Evolutionary conservation across 2,329 filamentous ascomycete species (phyloP).

Genomic region (Venturia effusa): DNA sequence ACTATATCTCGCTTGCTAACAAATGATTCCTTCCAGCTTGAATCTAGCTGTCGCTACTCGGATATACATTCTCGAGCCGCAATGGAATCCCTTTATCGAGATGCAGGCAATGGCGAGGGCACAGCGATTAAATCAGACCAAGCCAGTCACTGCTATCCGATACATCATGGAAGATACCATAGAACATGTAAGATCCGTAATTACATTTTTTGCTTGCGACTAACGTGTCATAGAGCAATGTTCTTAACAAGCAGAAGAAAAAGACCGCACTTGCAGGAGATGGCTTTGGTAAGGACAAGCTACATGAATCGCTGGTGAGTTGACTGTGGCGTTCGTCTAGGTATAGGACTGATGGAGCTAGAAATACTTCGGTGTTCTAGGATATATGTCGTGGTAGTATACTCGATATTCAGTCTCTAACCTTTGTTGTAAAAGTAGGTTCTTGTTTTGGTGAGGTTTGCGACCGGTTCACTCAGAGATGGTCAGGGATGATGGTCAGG

Average conservation of each 20-base stretch:
- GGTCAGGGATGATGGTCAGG: too few species aligned
- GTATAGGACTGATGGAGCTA: neutral
- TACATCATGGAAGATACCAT: slow-evolving; percentile 8
- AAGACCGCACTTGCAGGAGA: neutral
- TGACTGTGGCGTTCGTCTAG: neutral
- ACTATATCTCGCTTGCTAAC: neutral
- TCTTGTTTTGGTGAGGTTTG: neutral
- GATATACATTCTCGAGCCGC: slow-evolving; percentile 9
- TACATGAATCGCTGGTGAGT: neutral
- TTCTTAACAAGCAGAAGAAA: neutral
- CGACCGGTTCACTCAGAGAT: too few species aligned
- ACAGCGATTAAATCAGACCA: slow-evolving; percentile 10
- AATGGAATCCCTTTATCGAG: slow-evolving; percentile 12
- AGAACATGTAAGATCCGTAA: slow-evolving; percentile 1
- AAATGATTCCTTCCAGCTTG: neutral
- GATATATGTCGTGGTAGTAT: neutral
- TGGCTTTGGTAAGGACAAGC: neutral
- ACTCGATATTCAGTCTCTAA: too few species aligned
- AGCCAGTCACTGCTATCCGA: slow-evolving; percentile 4
- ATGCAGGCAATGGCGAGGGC: slow-evolving; percentile 11
- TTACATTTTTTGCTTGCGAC: neutral
- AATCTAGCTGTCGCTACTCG: slow-evolving; percentile 11
- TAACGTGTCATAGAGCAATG: neutral
- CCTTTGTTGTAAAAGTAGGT: too few species aligned
- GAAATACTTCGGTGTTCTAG: neutral